Evolutionary conservation across 306 rosid genomes (phyloP).

Genomic region (Pterocarpus santalinus): DNA sequence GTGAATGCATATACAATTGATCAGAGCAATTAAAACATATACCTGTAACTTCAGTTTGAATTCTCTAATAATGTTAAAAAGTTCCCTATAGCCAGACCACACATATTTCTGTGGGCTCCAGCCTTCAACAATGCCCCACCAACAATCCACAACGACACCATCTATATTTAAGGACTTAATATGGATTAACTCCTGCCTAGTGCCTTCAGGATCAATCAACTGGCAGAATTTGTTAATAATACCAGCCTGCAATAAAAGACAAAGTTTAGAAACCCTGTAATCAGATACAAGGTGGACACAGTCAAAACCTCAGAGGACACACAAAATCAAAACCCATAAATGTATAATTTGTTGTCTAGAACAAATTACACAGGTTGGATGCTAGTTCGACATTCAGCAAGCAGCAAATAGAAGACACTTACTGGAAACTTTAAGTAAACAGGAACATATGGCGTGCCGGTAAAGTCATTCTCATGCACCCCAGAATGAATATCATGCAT

Average conservation of each 20-base stretch:
- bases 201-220: conserved; percentile 86
- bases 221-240: conserved; percentile 82
- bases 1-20: conserved; percentile 30
- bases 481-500: conserved; percentile 78
- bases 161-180: conserved; percentile 79
- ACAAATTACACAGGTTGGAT: conserved; percentile 20
- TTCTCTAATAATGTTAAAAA: conserved; percentile 76
- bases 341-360: conserved; percentile 18
- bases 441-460: conserved; percentile 82
- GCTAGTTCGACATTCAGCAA: conserved; percentile 35
- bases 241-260: conserved; percentile 72
- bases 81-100: conserved; percentile 96
- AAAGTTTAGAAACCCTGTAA: conserved; percentile 39
- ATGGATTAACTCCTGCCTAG: conserved; percentile 80
- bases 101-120: conserved; percentile 88
- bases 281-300: conserved; percentile 32
- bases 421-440: conserved; percentile 79
- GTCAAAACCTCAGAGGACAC: conserved; percentile 29
- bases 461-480: conserved; percentile 70
- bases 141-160: conserved; percentile 89
- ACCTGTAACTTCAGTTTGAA: conserved; percentile 94
- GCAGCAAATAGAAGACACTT: conserved; percentile 51
- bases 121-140: conserved; percentile 99
- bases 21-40: conserved; percentile 36
- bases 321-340: conserved; percentile 34